Percentiles rank a stretch among this genome's conserved stretches.
phyloP scores from a whole-genome alignment of 371 early-diverging fungal genomes.

The Mortierella sp. region DNA sequence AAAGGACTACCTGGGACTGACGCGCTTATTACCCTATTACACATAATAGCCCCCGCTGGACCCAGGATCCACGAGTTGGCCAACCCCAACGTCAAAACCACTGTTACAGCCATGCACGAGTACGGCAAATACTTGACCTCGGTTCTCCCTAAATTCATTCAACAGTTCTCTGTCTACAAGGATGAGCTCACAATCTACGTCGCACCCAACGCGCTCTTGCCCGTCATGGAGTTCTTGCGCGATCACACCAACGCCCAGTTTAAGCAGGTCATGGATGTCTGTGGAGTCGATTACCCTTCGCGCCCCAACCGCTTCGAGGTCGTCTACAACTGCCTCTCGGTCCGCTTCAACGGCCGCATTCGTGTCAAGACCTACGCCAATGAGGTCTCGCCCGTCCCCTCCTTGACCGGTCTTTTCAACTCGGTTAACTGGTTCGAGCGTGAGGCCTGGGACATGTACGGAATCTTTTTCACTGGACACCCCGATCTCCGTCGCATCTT shows the following conservation, averaged over 20 bases:
- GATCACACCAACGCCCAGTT: conserved; percentile 95
- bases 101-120: conserved; percentile 71
- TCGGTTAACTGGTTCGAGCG: conserved; percentile 98
- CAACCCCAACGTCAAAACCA: conserved; percentile 50
- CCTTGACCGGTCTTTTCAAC: conserved; percentile 77
- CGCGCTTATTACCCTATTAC: neutral
- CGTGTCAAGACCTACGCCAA: conserved; percentile 97
- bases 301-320: conserved; percentile 96
- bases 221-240: conserved; percentile 89
- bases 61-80: conserved; percentile 57
- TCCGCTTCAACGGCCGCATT: conserved; percentile 94
- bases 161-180: conserved; percentile 97
- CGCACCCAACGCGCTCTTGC: conserved; percentile 85
- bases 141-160: conserved; percentile 94
- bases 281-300: conserved; percentile 93
- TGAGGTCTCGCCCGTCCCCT: conserved; percentile 94
- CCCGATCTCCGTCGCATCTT: conserved; percentile 97
- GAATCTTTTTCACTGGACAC: conserved; percentile 95
- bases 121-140: conserved; percentile 92
- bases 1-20: neutral
- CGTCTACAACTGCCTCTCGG: conserved; percentile 92
- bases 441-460: conserved; percentile 99
- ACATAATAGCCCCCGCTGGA: conserved; percentile 32
- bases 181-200: conserved; percentile 96
- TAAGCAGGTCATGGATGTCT: conserved; percentile 91